These are phyloP conservation scores for Basipetospora chlamydospora DNA, from an alignment of 2,329 filamentous ascomycete genomes.

Conservation along the genomic window DNA sequence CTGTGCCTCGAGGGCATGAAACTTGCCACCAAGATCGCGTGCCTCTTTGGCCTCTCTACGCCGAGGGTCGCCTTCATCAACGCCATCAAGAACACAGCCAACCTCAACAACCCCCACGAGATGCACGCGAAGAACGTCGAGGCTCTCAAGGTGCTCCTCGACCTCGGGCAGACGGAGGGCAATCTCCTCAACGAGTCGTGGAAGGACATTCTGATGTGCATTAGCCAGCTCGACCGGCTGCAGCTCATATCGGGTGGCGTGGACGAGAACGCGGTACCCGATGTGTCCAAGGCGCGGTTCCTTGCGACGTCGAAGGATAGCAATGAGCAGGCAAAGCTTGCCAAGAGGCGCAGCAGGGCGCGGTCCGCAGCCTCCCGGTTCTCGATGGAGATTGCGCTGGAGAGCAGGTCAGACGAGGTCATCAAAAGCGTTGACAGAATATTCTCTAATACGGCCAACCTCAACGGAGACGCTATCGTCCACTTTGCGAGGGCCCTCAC, in stretches of 20 bases:
- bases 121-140: slow-evolving; percentile 96
- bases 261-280: slow-evolving; percentile 81
- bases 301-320: slow-evolving; percentile 41
- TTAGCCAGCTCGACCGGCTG: slow-evolving; percentile 88
- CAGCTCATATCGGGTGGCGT: slow-evolving; percentile 92
- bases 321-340: slow-evolving; percentile 11
- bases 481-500: slow-evolving; percentile 86
- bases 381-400: slow-evolving; percentile 70
- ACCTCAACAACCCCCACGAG: slow-evolving; percentile 87
- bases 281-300: slow-evolving; percentile 74
- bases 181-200: slow-evolving; percentile 81
- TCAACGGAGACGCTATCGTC: slow-evolving; percentile 88
- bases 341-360: slow-evolving; percentile 25
- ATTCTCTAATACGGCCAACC: slow-evolving; percentile 88
- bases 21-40: slow-evolving; percentile 82
- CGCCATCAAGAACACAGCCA: slow-evolving; percentile 83
- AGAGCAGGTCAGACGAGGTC: slow-evolving; percentile 85
- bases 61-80: slow-evolving; percentile 90
- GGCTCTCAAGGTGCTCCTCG: slow-evolving; percentile 78
- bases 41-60: slow-evolving; percentile 85
- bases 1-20: slow-evolving; percentile 93
- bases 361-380: slow-evolving; percentile 41
- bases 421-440: slow-evolving; percentile 88
- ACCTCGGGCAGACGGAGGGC: slow-evolving; percentile 84
- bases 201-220: slow-evolving; percentile 88